phyloP scores from a whole-genome alignment of 331 rosid species.

The Arachis monticola region DNA sequence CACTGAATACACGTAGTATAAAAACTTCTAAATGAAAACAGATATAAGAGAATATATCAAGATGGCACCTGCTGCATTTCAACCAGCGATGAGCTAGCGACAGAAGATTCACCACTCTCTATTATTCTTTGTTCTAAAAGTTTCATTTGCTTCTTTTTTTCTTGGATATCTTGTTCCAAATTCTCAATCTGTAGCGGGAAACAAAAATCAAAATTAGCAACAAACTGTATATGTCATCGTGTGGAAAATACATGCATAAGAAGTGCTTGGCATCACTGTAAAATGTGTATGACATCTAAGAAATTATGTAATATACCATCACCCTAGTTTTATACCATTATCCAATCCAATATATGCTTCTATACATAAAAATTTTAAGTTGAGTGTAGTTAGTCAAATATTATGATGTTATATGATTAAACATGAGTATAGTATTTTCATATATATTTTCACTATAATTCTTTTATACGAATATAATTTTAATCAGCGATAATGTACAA shows the following conservation, averaged over 20 bases:
- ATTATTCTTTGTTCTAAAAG: conserved; percentile 78
- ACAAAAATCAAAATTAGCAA: conserved; percentile 20
- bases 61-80: conserved; percentile 92
- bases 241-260: not conserved
- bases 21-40: conserved; percentile 25
- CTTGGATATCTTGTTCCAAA: conserved; percentile 88
- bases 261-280: too few species aligned
- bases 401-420: too few species aligned
- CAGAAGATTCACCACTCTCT: conserved; percentile 85
- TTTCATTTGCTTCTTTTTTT: conserved; percentile 85
- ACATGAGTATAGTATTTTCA: too few species aligned
- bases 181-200: conserved; percentile 63
- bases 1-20: conserved; percentile 14
- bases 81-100: conserved; percentile 68
- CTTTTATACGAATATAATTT: too few species aligned
- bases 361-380: too few species aligned
- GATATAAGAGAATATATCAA: conserved; percentile 26
- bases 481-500: too few species aligned
- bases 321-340: too few species aligned
- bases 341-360: too few species aligned
- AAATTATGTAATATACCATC: too few species aligned
- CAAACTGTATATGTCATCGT: not conserved
- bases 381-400: too few species aligned
- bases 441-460: too few species aligned
- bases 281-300: too few species aligned